These are phyloP conservation scores for Globisporangium splendens DNA, from an alignment of 352 stramenopile species.

Conservation along the genomic window DNA sequence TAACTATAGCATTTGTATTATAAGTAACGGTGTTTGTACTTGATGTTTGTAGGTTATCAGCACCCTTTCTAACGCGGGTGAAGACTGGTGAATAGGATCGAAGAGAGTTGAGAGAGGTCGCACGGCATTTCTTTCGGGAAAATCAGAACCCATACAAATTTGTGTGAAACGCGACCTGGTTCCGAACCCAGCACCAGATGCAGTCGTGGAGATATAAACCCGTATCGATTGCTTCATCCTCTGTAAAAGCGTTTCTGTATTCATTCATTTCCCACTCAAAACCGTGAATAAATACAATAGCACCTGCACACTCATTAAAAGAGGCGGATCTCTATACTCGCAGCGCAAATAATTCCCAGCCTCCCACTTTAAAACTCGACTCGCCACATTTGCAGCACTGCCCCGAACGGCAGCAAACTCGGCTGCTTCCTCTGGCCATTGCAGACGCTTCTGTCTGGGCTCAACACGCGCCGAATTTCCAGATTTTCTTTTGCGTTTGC, in stretches of 20 bases:
- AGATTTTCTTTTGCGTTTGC: too few relatives aligned
- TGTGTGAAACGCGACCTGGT: not conserved
- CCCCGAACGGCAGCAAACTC: too few relatives aligned
- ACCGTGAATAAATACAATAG: not conserved
- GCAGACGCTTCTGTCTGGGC: too few relatives aligned
- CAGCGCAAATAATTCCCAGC: not conserved
- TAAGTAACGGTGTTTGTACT: too few relatives aligned
- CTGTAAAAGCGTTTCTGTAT: not conserved
- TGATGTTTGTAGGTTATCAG: too few relatives aligned
- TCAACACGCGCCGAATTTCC: too few relatives aligned
- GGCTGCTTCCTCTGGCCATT: too few relatives aligned
- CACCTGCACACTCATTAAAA: not conserved
- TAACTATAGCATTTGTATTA: not conserved
- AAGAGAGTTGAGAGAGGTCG: not conserved
- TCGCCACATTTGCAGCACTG: too few relatives aligned
- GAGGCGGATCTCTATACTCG: not conserved
- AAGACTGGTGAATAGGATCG: not conserved
- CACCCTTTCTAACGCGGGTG: not conserved
- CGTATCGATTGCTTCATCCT: not conserved
- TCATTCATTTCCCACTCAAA: not conserved
- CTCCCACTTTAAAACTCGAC: too few relatives aligned
- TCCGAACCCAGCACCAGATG: not conserved
- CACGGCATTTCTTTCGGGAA: not conserved
- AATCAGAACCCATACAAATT: conserved; percentile 1
- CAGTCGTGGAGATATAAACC: not conserved